Base-by-base conservation (phyloP, 202 grass and related monocot genomes). In the Cymbopogon flexuosus region DNA sequence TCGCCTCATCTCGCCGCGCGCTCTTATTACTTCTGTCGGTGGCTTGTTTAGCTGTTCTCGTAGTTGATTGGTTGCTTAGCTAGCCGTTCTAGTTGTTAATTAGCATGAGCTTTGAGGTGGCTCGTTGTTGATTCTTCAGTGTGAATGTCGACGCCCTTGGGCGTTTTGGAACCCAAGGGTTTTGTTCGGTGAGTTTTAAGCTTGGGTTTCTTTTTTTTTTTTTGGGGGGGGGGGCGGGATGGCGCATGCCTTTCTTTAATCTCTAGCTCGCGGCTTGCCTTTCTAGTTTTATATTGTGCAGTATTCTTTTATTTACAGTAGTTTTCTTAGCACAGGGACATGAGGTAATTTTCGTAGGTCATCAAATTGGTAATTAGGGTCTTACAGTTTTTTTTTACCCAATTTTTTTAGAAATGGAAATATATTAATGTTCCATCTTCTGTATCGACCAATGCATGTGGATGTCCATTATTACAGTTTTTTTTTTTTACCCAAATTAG, bases 1-100 rank as follows among this genome's bases (percentile, higher is more conserved):
- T 39, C 30, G 30, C 43, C 27, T 67, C 62, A 67, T 19, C 45
- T 79, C 76, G n/a, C 45, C 18, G 61, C 9, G 27, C 42, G 35
- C 57, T 15, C 37, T 65, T 54, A 18, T 51, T 39, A 39, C 43
- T 54, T 67, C 63, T 2, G 13, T 56, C 33, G 62, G 76, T 56
- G 64, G 45, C 12, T 68, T 67, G 4, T 22, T 65, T 24, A 52
- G 45, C 31, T 51, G 8, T 79, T 54, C n/a, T 40, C 36, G 62
- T 49, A 34, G 76, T 56, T 68, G 62, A 54, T 79, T 79, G 14
- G 73, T 71, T 37, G 63, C 70, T 23, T 75, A 42, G n/a, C 19
- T 65, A 74, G 12, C 15, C 5, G 34, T 62, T 10, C 23, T 12
- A 21, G 45, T 27, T 13, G 40, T 33, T 30, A 13, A 64, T 68